These are phyloP conservation scores for Cladosporium sp. DNA, from an alignment of 2,329 filamentous ascomycete genomes.

Conservation along the genomic window DNA sequence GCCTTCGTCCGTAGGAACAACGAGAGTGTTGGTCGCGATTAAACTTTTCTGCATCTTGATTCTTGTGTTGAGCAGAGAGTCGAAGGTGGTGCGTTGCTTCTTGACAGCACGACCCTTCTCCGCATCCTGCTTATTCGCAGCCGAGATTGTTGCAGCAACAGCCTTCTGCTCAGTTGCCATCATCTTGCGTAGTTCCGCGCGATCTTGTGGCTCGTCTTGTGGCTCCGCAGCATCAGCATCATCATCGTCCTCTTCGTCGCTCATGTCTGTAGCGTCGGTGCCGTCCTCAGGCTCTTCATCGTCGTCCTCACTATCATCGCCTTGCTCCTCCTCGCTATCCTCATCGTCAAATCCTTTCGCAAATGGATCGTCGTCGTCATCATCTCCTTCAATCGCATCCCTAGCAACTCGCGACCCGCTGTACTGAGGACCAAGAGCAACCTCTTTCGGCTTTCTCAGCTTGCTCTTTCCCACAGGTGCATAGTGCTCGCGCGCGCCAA, in stretches of 20 bases:
- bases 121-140: slow-evolving; percentile 72
- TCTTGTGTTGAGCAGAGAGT: slow-evolving; percentile 82
- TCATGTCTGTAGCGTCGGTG: slow-evolving; percentile 41
- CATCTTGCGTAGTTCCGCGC: slow-evolving; percentile 63
- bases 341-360: slow-evolving; percentile 45
- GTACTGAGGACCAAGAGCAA: slow-evolving; percentile 76
- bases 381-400: slow-evolving; percentile 57
- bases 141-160: slow-evolving; percentile 62
- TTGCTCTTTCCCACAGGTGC: slow-evolving; percentile 79
- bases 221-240: slow-evolving; percentile 48
- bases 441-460: slow-evolving; percentile 69
- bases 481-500: slow-evolving; percentile 82
- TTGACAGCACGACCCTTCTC: slow-evolving; percentile 86
- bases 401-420: slow-evolving; percentile 74
- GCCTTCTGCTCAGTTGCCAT: slow-evolving; percentile 68
- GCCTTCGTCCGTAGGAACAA: slow-evolving; percentile 29
- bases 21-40: slow-evolving; percentile 74
- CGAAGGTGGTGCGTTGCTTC: slow-evolving; percentile 80
- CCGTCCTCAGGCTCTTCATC: slow-evolving; percentile 30
- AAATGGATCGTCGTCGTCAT: slow-evolving; percentile 53
- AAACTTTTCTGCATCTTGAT: slow-evolving; percentile 93
- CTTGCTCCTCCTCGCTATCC: slow-evolving; percentile 38
- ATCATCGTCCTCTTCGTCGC: slow-evolving; percentile 40
- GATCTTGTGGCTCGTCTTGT: slow-evolving; percentile 41
- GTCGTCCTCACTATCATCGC: slow-evolving; percentile 12